Evolutionary conservation across 768 basidiomycete genomes (phyloP).

Genomic region (Megacollybia marginata): DNA sequence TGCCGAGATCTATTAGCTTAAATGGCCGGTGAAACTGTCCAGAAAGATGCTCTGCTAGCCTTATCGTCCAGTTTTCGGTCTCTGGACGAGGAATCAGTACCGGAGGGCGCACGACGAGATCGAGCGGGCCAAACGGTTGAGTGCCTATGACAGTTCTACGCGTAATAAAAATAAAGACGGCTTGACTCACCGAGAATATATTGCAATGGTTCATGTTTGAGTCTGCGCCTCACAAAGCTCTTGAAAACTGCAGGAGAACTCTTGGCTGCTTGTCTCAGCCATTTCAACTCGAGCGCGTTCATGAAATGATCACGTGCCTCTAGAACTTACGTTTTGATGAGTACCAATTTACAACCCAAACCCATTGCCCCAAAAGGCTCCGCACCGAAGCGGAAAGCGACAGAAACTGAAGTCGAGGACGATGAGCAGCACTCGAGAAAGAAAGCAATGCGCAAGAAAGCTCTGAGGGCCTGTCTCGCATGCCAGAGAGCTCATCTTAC

Average conservation of each 20-base stretch:
- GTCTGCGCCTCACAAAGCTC: slow-evolving; percentile 51
- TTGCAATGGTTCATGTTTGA: slow-evolving; percentile 74
- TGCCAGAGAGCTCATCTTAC: slow-evolving; percentile 98
- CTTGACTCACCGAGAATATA: slow-evolving; percentile 75
- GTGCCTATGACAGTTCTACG: slow-evolving; percentile 39
- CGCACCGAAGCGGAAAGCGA: background rate
- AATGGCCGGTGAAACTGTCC: slow-evolving; percentile 27
- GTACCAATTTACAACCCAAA: too few species aligned
- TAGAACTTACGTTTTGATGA: too few species aligned
- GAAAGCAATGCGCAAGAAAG: slow-evolving; percentile 51
- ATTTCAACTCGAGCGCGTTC: background rate
- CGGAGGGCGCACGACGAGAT: slow-evolving; percentile 66
- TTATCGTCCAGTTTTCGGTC: slow-evolving; percentile 78
- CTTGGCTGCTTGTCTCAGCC: slow-evolving; percentile 1
- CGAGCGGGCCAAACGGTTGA: slow-evolving; percentile 82
- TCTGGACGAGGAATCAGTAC: slow-evolving; percentile 93
- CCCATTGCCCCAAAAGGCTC: background rate
- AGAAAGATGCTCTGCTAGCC: slow-evolving; percentile 32
- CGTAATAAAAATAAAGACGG: background rate
- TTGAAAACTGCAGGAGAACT: slow-evolving; percentile 15
- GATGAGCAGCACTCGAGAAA: background rate
- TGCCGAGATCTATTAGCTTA: slow-evolving; percentile 78
- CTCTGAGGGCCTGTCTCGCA: slow-evolving; percentile 86
- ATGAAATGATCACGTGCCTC: background rate
- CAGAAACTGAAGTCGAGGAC: background rate